phyloP scores from a whole-genome alignment of 495 filamentous ascomycete genomes.

The Penicillium riverlandense region DNA sequence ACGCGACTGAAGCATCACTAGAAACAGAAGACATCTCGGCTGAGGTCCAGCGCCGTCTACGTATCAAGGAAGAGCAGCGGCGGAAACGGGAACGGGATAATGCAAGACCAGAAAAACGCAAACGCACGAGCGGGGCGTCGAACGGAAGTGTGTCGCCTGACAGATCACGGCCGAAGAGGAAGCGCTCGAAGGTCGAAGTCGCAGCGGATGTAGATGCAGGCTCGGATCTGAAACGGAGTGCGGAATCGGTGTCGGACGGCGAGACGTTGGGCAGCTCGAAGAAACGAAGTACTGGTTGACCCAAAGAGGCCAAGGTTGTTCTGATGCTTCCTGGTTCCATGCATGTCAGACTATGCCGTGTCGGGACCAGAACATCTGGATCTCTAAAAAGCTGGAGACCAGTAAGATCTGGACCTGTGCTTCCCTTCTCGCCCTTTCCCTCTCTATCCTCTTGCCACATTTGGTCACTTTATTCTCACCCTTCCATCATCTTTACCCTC shows the following conservation, averaged over 20 bases:
- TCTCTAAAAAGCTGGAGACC: no score
- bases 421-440: no score
- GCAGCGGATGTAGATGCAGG: no score
- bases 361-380: no score
- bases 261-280: neutral
- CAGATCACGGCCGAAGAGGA: constrained; percentile 14
- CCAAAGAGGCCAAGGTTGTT: no score
- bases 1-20: constrained; percentile 15
- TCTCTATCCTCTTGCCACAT: no score
- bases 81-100: constrained; percentile 19
- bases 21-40: constrained; percentile 43
- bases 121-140: constrained; percentile 30
- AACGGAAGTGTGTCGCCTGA: constrained; percentile 17
- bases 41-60: constrained; percentile 34
- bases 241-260: neutral
- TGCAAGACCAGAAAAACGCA: constrained; percentile 27
- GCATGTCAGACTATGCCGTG: no score
- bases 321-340: no score
- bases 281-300: no score
- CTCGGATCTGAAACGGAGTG: constrained; percentile 2
- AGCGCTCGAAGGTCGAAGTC: constrained; percentile 4
- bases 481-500: no score
- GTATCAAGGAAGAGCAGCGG: constrained; percentile 31
- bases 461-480: no score
- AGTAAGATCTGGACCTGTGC: no score